Evolutionary conservation across 2,329 filamentous ascomycete species (phyloP), one percentile per base, ranked within the genome.

Genomic region (Botrytis hyacinthi): DNA sequence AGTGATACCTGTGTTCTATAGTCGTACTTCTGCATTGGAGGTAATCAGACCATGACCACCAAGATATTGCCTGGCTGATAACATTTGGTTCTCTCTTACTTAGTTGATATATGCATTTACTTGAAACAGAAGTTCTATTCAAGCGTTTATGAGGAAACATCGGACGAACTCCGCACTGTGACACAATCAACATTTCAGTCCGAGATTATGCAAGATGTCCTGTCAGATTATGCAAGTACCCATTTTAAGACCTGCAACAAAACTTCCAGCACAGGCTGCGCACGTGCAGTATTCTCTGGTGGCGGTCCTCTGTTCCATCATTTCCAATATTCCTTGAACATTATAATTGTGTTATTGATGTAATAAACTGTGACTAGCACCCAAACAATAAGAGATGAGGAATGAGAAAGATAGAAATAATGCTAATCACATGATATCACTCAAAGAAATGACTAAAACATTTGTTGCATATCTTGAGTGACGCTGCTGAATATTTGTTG

Each of bases 391-490:
- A 32, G 42, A 44, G 18, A 46, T 32, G 40, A 46, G 35, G 48
- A 67, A 42, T 32, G 35, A 40, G 18, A 10, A 29, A 57, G 32
- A 42, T 32, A n/a, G 32, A 68, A 40, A 42, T 7, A n/a, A 29
- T 14, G 9, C 20, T 1, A 37, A 46, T 44, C 51, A 60, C 67
- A 61, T 70, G 67, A 61, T 61, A n/a, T 1, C 29, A 61, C 29
- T 57, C 51, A 29, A 29, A 32, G 14, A 29, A 61, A n/a, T n/a
- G 29, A 46, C 29, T 70, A 10, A 35, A 70, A 12, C 18, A 70
- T 72, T 72, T 72, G 70, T 72, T 72, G 70, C 70, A 72, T 72
- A 72, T 72, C 70, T 46, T 26, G 62, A 68, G 70, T 72, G 62
- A 72, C 62, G 51, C 40, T 68, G 14, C 44, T 37, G n/a, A 37